A percentile compares a stretch with the other conserved stretches of the same genome.
phyloP scores from a whole-genome alignment of 345 rosid species.

The Sonneratia caseolaris region DNA sequence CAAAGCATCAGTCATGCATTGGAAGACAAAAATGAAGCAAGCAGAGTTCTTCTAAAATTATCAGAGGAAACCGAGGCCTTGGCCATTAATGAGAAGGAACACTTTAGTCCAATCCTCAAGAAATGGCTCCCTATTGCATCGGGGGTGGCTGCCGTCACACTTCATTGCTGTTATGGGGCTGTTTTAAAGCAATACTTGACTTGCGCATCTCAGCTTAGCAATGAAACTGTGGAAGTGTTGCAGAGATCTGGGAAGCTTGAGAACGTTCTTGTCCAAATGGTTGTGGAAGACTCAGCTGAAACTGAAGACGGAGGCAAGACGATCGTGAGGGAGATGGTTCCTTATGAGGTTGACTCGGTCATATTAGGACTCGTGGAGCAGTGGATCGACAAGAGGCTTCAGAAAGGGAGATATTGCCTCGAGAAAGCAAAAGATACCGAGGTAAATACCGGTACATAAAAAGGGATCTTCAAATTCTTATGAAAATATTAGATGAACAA shows the following conservation, averaged over 20 bases:
- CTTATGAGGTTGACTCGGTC: conserved; percentile 71
- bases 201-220: conserved; percentile 28
- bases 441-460: conserved; percentile 21
- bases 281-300: conserved; percentile 73
- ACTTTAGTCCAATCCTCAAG: conserved; percentile 68
- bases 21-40: conserved; percentile 42
- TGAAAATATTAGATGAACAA: conserved; percentile 23
- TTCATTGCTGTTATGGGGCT: conserved; percentile 68
- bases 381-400: conserved; percentile 59
- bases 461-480: conserved; percentile 21
- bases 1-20: conserved; percentile 28
- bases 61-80: conserved; percentile 74
- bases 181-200: conserved; percentile 65
- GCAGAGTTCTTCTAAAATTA: conserved; percentile 43
- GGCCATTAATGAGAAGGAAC: conserved; percentile 62
- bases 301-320: conserved; percentile 80
- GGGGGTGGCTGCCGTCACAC: conserved; percentile 54
- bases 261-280: conserved; percentile 73
- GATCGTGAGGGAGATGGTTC: conserved; percentile 72
- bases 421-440: conserved; percentile 57
- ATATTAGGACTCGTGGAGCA: conserved; percentile 39
- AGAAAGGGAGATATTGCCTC: conserved; percentile 35
- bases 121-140: conserved; percentile 62
- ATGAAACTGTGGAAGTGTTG: conserved; percentile 56
- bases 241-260: conserved; percentile 77